Percentiles rank a stretch among this genome's conserved stretches.
Evolutionary conservation across 179 eudicot species (phyloP).

Genomic region (Silene vulgaris): DNA sequence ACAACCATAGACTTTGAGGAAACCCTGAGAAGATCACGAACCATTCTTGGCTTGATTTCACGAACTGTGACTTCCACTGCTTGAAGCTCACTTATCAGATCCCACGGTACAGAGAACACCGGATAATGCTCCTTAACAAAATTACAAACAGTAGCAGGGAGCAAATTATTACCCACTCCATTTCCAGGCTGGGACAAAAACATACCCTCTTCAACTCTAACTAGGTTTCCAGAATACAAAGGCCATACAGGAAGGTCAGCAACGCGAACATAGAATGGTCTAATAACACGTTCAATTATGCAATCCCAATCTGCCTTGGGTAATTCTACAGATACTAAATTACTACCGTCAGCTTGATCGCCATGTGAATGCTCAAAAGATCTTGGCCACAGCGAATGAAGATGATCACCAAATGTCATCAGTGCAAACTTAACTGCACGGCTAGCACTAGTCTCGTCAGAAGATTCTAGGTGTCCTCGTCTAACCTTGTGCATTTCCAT

Average conservation of each 20-base stretch:
- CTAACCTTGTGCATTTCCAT: slow-evolving; percentile 68
- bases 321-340: slow-evolving; percentile 27
- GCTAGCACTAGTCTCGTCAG: slow-evolving; percentile 46
- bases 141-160: slow-evolving; percentile 88
- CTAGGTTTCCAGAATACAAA: slow-evolving; percentile 78
- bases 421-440: slow-evolving; percentile 47
- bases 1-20: slow-evolving; percentile 64
- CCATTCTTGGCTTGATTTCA: slow-evolving; percentile 97
- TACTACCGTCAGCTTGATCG: slow-evolving; percentile 31
- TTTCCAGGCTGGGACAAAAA: slow-evolving; percentile 86
- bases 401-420: slow-evolving; percentile 49
- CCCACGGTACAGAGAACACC: slow-evolving; percentile 98
- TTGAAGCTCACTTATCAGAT: slow-evolving; percentile 84
- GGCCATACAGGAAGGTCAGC: slow-evolving; percentile 95
- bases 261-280: slow-evolving; percentile 80
- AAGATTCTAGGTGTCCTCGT: slow-evolving; percentile 50
- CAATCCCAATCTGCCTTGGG: slow-evolving; percentile 77
- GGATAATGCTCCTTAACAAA: slow-evolving; percentile 99
- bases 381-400: slow-evolving; percentile 89
- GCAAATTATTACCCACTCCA: slow-evolving; percentile 65
- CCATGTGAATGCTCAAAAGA: slow-evolving; percentile 36
- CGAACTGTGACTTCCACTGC: slow-evolving; percentile 72
- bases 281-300: slow-evolving; percentile 67
- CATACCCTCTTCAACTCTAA: slow-evolving; percentile 94
- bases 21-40: slow-evolving; percentile 84